Base-by-base conservation (phyloP, 2,329 filamentous ascomycete species). In the Alternaria solani region DNA sequence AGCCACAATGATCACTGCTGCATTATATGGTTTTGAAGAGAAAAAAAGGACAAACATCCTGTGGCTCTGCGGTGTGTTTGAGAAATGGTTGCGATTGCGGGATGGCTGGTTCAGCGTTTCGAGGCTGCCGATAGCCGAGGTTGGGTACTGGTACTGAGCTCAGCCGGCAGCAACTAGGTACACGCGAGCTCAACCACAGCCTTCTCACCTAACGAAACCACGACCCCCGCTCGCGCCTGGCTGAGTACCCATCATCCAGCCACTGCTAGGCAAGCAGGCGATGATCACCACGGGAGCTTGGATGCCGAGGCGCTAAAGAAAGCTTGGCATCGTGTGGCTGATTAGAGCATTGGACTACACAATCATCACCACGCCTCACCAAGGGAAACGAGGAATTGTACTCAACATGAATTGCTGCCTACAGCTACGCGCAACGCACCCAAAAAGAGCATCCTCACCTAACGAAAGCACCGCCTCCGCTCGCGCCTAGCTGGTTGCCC, bases 401-500 rank as follows among this genome's bases (percentile, higher is more conserved):
- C 18, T 8, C 26, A 12, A 18, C 14, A 14, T 14, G 1, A 6
- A 32, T 47, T 32, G 44, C 44, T 32, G 26, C 28, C 44, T 32
- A n/a, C n/a, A 32, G 28, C 44, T 12, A 32, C 20, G 28, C 11
- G 14, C 39, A 7, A 23, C 20, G 34, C 9, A 32, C 23, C 4
- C n/a, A n/a, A 16, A 18, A 14, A 6, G 16, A 5, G 14, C 4
- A 9, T 23, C 32, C 23, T 59, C 14, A 59, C 28, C 51, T 42
- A 14, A 59, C 57, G 41, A 59, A 59, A 1, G 57, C 57, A 43
- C 57, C 57, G 8, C 57, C 57, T 9, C 57, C 57, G 9, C 51
- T 59, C 18, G 57, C 57, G n/a, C 57, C 44, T 25, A 59, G n/a
- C 30, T 59, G 57, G 14, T 59, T 59, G 16, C 57, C 57, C 12